These are phyloP conservation scores for sweet orange (Citrus sinensis) DNA, from an alignment of 345 rosid species.

Conservation along the genomic window DVS_A1.0 CM039162.1:10492501-10493000, in stretches of 20 bases:
- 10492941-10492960: not conserved
- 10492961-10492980: constrained; percentile 20
- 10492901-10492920: not conserved
- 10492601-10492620: not conserved
- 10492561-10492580: constrained; percentile 42
- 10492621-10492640: constrained; percentile 9
- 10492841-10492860: not conserved
- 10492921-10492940: constrained; percentile 14
- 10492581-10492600: constrained; percentile 2
- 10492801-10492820: constrained; percentile 65
- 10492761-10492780: constrained; percentile 74
- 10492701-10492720: constrained; percentile 86
- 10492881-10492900: not conserved
- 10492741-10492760: constrained; percentile 50
- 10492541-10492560: constrained; percentile 73
- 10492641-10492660: constrained; percentile 65
- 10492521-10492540: constrained; percentile 83
- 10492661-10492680: constrained; percentile 70
- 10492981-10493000: constrained; percentile 7
- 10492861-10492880: not conserved
- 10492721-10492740: constrained; percentile 69
- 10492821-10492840: constrained; percentile 15
- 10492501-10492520: constrained; percentile 63
- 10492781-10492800: constrained; percentile 94
- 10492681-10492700: constrained; percentile 89